Conservation (phyloP, 345 rosid genomes). For the Linum tenue region DNA sequence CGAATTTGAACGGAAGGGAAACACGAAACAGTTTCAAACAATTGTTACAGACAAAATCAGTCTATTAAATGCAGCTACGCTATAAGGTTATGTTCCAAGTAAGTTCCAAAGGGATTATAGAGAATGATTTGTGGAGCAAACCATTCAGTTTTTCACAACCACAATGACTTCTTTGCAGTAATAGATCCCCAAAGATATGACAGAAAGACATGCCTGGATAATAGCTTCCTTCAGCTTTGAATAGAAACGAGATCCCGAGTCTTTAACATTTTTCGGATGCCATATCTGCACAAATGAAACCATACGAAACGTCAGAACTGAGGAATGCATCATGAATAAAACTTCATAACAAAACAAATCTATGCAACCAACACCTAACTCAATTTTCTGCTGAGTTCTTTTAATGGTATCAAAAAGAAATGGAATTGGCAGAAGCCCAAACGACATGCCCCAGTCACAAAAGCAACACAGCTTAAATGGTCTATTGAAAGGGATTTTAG, state of each 20-base stretch:
- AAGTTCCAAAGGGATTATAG: no score
- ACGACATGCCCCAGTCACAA: neutral
- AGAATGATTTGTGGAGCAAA: no score
- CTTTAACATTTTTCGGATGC: conserved; percentile 96
- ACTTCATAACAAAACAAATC: no score
- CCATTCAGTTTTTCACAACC: neutral
- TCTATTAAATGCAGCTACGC: no score
- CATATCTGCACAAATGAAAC: conserved; percentile 55
- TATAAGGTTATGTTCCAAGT: no score
- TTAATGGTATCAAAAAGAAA: no score
- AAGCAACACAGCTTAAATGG: neutral
- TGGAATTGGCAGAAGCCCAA: neutral
- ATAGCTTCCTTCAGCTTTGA: conserved; percentile 78
- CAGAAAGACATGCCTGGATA: conserved; percentile 47
- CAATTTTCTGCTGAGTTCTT: neutral
- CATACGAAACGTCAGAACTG: conserved; percentile 1
- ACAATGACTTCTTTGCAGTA: neutral
- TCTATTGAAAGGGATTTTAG: no score
- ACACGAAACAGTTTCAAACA: no score
- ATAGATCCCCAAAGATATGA: conserved; percentile 1
- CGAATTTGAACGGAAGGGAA: no score
- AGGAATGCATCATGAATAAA: no score
- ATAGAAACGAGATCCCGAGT: conserved; percentile 82
- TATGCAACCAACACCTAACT: neutral
- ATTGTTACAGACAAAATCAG: no score